Evolutionary conservation across 805 yeast genomes (phyloP).

Genomic region (Nakazawaea wickerhamii): DNA sequence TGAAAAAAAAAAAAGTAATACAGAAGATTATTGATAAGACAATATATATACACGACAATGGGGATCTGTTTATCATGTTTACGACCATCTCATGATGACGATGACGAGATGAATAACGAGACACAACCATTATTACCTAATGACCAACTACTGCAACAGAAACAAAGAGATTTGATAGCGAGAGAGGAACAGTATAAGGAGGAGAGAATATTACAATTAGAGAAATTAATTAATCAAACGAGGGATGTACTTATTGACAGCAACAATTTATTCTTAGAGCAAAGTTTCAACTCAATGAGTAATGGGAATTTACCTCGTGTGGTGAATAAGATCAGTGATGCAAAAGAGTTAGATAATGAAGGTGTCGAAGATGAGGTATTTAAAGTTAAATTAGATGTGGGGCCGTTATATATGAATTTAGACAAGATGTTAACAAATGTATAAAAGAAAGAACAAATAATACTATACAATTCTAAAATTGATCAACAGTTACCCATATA

Average conservation of each 20-base stretch:
- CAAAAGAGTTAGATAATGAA: neutral
- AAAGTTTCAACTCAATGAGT: slow-evolving; percentile 6
- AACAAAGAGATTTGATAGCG: slow-evolving; percentile 9
- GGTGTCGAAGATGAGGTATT: neutral
- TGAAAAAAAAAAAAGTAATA: neutral
- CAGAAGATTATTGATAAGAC: neutral
- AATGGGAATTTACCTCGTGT: slow-evolving; percentile 12
- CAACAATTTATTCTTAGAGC: slow-evolving; percentile 7
- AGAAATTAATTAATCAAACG: slow-evolving; percentile 8
- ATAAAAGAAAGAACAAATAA: neutral
- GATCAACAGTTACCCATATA: slow-evolving; percentile 37
- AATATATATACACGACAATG: slow-evolving; percentile 17
- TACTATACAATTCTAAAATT: slow-evolving; percentile 7
- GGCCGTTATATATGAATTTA: slow-evolving; percentile 10
- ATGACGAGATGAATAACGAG: slow-evolving; percentile 20
- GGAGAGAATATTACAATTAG: slow-evolving; percentile 9
- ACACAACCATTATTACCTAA: slow-evolving; percentile 21
- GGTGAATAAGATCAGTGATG: slow-evolving; percentile 4
- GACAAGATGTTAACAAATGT: neutral
- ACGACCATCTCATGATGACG: slow-evolving; percentile 13
- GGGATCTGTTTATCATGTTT: slow-evolving; percentile 30
- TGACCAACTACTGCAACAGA: slow-evolving; percentile 9
- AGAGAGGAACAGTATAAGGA: slow-evolving; percentile 9
- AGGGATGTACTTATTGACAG: slow-evolving; percentile 12
- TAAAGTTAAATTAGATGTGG: neutral